Evolutionary conservation across 2,329 filamentous ascomycete species (phyloP).

Genomic region (Alternaria sp.): DNA sequence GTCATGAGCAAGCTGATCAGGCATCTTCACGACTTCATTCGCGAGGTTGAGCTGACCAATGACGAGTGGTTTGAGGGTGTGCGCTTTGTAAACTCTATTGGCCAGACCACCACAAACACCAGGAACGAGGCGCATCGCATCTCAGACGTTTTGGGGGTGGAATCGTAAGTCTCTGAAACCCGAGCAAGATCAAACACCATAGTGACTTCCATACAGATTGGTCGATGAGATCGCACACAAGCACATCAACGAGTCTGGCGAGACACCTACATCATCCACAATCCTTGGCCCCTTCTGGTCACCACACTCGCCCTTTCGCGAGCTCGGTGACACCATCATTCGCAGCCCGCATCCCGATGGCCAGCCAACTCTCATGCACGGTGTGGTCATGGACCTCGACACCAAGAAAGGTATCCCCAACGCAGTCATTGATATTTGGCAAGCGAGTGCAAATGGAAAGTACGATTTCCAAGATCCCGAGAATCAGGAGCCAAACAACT

Average conservation of each 20-base stretch:
- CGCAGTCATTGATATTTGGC: conserved; percentile 81
- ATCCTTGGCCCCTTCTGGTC: conserved; percentile 84
- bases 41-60: conserved; percentile 77
- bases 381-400: conserved; percentile 69
- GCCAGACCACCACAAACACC: conserved; percentile 71
- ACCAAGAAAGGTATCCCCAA: conserved; percentile 71
- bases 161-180: conserved; percentile 63
- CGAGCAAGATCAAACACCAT: not conserved
- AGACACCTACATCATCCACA: conserved; percentile 74
- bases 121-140: conserved; percentile 79
- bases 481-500: conserved; percentile 75
- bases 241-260: conserved; percentile 67
- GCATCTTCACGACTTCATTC: conserved; percentile 80
- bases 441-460: conserved; percentile 76
- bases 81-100: conserved; percentile 76
- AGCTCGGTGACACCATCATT: conserved; percentile 72
- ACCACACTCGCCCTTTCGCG: conserved; percentile 75
- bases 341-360: conserved; percentile 66
- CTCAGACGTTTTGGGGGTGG: conserved; percentile 76
- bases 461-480: conserved; percentile 80
- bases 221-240: conserved; percentile 73
- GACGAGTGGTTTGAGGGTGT: conserved; percentile 82
- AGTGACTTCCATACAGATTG: conserved; percentile 55
- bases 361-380: conserved; percentile 72
- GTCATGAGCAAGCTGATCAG: conserved; percentile 71